Evolutionary conservation across 768 basidiomycete genomes (phyloP).

Genomic region (Mycena latifolia): DNA sequence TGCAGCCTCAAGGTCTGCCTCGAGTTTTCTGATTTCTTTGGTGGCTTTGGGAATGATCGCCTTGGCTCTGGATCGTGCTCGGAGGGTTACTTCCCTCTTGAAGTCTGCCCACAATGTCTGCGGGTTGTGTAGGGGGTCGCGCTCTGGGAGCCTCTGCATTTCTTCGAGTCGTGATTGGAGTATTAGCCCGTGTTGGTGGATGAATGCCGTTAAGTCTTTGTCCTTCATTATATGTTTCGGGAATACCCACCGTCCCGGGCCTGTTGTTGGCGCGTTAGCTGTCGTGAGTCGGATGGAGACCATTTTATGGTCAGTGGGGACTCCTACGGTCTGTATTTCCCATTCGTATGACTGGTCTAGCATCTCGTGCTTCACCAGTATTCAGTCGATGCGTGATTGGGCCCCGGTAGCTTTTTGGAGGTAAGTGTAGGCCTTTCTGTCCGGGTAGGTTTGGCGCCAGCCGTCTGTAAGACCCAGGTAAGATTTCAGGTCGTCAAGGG

Average conservation of each 20-base stretch:
- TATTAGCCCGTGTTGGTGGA: neutral
- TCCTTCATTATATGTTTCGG: conserved; percentile 39
- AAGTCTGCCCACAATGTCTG: no score
- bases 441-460: conserved; percentile 45
- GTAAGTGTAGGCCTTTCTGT: conserved; percentile 44
- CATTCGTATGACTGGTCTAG: conserved; percentile 38
- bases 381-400: conserved; percentile 51
- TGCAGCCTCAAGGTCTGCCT: neutral
- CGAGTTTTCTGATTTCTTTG: neutral
- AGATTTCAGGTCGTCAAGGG: conserved; percentile 39
- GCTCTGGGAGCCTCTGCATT: neutral
- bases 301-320: conserved; percentile 48
- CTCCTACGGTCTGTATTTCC: conserved; percentile 37
- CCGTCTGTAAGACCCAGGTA: conserved; percentile 43
- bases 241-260: conserved; percentile 45
- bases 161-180: neutral
- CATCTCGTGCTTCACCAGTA: conserved; percentile 41
- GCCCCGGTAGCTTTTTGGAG: conserved; percentile 26
- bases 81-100: neutral
- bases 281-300: conserved; percentile 39
- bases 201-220: conserved; percentile 13
- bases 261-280: conserved; percentile 20
- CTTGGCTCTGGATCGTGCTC: conserved; percentile 3
- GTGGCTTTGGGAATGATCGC: neutral
- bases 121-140: neutral